Evolutionary conservation across 2,329 filamentous ascomycete genomes (phyloP).

Genomic region (Mycosphaerella arachidis): DNA sequence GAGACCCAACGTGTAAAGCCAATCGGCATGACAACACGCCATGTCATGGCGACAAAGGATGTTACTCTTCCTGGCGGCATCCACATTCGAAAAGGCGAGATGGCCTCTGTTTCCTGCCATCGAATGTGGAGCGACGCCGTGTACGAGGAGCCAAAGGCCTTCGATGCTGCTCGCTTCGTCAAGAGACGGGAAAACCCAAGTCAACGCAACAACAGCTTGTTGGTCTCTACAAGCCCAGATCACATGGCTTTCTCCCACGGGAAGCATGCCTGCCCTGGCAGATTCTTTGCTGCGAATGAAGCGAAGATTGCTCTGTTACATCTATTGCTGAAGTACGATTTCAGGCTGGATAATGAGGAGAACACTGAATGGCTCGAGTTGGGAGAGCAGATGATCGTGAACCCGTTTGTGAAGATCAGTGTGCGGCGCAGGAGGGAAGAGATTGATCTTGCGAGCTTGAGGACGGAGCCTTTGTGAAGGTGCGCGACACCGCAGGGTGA

Average conservation of each 20-base stretch:
- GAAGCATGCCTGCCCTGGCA: constrained; percentile 7
- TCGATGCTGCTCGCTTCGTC: constrained; percentile 24
- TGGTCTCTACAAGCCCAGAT: constrained; percentile 15
- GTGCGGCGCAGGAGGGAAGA: constrained; percentile 12
- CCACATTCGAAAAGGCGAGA: constrained; percentile 23
- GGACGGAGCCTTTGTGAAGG: background rate
- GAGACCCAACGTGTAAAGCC: constrained; percentile 30
- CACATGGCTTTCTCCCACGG: constrained; percentile 5
- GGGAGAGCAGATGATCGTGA: constrained; percentile 9
- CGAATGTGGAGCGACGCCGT: constrained; percentile 13
- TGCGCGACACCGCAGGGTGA: no score
- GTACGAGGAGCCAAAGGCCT: constrained; percentile 21
- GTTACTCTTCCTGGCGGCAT: constrained; percentile 27
- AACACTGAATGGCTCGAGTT: constrained; percentile 6
- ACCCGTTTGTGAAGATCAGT: constrained; percentile 12
- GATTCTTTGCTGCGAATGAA: constrained; percentile 11
- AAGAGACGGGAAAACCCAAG: constrained; percentile 18
- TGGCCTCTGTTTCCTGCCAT: constrained; percentile 14
- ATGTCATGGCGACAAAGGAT: constrained; percentile 4
- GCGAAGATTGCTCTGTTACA: constrained; percentile 6
- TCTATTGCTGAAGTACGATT: constrained; percentile 29
- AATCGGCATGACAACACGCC: constrained; percentile 3
- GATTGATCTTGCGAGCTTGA: constrained; percentile 13
- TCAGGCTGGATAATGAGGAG: constrained; percentile 21
- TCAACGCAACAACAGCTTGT: constrained; percentile 16